Conservation (phyloP, 192 early-diverging fungal species). For the Geosiphon pyriformis region DNA sequence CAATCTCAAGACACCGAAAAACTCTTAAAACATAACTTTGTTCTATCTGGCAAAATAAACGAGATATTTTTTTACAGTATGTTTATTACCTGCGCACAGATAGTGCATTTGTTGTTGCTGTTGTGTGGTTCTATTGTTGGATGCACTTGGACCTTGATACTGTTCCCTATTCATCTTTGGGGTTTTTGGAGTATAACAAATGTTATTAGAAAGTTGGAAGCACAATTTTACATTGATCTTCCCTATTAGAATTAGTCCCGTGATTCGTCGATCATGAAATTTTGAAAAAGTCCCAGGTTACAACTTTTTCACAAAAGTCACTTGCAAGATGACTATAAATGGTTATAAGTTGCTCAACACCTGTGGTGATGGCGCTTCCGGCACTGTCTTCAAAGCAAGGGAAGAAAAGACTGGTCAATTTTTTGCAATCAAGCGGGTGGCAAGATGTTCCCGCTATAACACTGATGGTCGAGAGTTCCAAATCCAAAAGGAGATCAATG, state of each 20-base stretch:
- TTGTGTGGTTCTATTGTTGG: background rate
- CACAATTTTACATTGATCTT: too few species aligned
- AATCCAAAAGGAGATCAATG: background rate
- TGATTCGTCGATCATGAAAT: too few species aligned
- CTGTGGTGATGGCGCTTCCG: conserved; percentile 11
- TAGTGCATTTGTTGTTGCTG: conserved; percentile 15
- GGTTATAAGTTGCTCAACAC: background rate
- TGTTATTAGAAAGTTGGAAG: too few species aligned
- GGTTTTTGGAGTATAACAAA: too few species aligned
- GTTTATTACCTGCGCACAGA: conserved; percentile 14
- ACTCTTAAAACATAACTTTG: too few species aligned
- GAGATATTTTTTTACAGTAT: too few species aligned
- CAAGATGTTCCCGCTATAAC: conserved; percentile 4
- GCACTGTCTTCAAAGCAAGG: conserved; percentile 17
- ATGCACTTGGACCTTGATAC: background rate
- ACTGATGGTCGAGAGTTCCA: conserved; percentile 5
- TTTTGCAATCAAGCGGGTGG: conserved; percentile 13
- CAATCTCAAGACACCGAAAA: conserved; percentile 72
- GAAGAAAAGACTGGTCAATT: background rate
- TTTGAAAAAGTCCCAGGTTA: too few species aligned
- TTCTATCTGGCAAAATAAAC: too few species aligned
- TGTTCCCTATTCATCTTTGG: background rate
- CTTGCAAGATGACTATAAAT: background rate
- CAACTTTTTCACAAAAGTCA: too few species aligned
- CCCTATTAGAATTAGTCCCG: too few species aligned